Evolutionary conservation across 2,329 filamentous ascomycete species (phyloP).

Genomic region (Aspergillus ochraceus): DNA sequence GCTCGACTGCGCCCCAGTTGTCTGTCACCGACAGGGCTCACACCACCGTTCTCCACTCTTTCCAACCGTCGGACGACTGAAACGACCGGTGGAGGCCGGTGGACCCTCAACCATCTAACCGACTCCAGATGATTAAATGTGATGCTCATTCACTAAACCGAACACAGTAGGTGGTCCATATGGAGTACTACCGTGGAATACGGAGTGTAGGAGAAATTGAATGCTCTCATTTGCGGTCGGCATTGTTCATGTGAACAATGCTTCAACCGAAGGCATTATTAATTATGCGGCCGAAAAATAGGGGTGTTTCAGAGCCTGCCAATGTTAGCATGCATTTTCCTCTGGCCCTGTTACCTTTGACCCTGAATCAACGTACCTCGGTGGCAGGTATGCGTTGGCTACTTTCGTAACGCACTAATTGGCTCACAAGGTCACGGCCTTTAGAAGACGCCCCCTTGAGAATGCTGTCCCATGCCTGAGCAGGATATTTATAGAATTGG

Average conservation of each 20-base stretch:
- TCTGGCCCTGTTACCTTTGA: neutral
- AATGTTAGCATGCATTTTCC: constrained; percentile 1
- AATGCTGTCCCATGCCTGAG: constrained; percentile 67
- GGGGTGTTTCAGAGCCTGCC: constrained; percentile 40
- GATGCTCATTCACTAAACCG: neutral
- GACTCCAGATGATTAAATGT: neutral
- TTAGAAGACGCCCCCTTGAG: constrained; percentile 60
- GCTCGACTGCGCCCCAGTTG: neutral
- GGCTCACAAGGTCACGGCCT: constrained; percentile 65
- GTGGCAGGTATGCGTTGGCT: constrained; percentile 65
- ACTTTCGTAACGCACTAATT: constrained; percentile 72
- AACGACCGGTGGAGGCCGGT: neutral
- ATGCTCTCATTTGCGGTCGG: neutral
- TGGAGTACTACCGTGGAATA: too few relatives aligned
- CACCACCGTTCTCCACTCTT: neutral
- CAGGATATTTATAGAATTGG: constrained; percentile 73
- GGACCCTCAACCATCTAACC: neutral
- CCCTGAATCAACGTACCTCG: constrained; percentile 48
- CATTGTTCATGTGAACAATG: neutral
- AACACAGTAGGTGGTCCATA: neutral
- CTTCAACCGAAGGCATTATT: neutral
- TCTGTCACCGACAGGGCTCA: neutral
- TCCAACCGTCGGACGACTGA: neutral
- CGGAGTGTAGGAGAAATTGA: too few relatives aligned
- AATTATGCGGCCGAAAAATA: constrained; percentile 26